Conservation (phyloP, 2,329 filamentous ascomycete species). For the Colletotrichum eremochloae region DNA sequence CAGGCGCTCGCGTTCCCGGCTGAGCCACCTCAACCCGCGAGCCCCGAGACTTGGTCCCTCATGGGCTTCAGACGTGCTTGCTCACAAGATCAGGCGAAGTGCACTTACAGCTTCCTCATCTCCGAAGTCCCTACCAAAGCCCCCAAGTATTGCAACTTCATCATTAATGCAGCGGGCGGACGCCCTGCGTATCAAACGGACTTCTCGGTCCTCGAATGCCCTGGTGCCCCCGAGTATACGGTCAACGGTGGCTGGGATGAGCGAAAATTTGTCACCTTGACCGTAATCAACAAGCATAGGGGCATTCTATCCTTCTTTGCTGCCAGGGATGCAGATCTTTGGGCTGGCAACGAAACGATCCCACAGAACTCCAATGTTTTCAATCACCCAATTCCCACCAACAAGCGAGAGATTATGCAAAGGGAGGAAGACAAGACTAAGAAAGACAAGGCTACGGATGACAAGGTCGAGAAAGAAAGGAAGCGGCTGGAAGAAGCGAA, state of each 20-base stretch:
- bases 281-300: constrained; percentile 10
- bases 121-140: not conserved
- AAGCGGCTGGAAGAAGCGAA: not conserved
- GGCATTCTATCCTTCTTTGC: constrained; percentile 14
- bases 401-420: constrained; percentile 2
- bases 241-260: constrained; percentile 37
- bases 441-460: not conserved
- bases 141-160: constrained; percentile 23
- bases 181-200: constrained; percentile 16
- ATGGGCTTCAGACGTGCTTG: constrained; percentile 22
- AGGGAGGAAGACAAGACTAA: too few relatives aligned
- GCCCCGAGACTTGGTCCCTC: constrained; percentile 27
- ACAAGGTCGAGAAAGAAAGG: not conserved
- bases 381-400: constrained; percentile 6
- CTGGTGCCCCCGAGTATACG: not conserved
- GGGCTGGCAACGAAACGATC: not conserved
- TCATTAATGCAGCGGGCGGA: not conserved
- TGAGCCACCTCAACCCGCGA: not conserved
- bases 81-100: not conserved
- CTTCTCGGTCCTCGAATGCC: constrained; percentile 15
- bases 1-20: not conserved
- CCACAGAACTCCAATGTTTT: constrained; percentile 11
- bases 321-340: not conserved
- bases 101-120: constrained; percentile 31
- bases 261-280: not conserved